Percentiles rank a stretch among this genome's conserved stretches.
Evolutionary conservation across 495 filamentous ascomycete species (phyloP).

Genomic region (Daldinia grandis): DNA sequence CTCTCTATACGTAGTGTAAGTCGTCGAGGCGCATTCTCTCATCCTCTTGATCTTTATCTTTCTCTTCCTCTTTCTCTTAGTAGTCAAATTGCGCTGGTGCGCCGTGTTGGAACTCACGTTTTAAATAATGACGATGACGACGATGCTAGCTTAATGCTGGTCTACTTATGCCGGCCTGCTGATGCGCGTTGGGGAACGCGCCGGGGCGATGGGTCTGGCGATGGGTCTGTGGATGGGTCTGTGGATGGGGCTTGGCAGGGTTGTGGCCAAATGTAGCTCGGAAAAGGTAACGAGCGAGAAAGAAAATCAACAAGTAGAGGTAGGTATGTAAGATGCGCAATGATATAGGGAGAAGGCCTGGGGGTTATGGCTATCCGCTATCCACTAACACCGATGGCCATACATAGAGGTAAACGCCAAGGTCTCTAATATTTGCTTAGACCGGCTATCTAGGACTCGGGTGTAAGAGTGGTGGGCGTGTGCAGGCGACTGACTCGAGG

Average conservation of each 20-base stretch:
- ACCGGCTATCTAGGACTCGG: slow-evolving; percentile 11
- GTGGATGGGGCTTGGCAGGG: slow-evolving; percentile 16
- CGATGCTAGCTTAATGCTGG: slow-evolving; percentile 5
- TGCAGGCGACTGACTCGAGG: slow-evolving; percentile 34
- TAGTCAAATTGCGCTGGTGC: slow-evolving; percentile 16
- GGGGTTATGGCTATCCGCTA: background rate
- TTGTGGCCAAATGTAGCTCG: slow-evolving; percentile 16
- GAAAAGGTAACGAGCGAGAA: slow-evolving; percentile 5
- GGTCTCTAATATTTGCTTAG: background rate
- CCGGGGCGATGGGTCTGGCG: slow-evolving; percentile 13
- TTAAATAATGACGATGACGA: slow-evolving; percentile 23
- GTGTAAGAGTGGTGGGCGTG: slow-evolving; percentile 5
- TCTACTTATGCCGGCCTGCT: slow-evolving; percentile 13
- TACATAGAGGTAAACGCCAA: slow-evolving; percentile 2
- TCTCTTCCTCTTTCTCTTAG: slow-evolving; percentile 1
- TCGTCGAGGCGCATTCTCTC: background rate
- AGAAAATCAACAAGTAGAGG: slow-evolving; percentile 18
- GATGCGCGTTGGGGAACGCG: slow-evolving; percentile 30
- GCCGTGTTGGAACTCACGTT: slow-evolving; percentile 17
- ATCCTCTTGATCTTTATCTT: background rate
- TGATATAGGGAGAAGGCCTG: slow-evolving; percentile 21
- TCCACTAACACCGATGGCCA: background rate
- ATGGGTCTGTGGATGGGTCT: slow-evolving; percentile 3
- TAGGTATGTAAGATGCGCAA: slow-evolving; percentile 21
- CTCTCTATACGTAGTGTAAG: background rate